Percentiles rank a stretch among this genome's conserved stretches.
Evolutionary conservation across 2,329 filamentous ascomycete genomes (phyloP).

Genomic region (Calonectria leucothoes): DNA sequence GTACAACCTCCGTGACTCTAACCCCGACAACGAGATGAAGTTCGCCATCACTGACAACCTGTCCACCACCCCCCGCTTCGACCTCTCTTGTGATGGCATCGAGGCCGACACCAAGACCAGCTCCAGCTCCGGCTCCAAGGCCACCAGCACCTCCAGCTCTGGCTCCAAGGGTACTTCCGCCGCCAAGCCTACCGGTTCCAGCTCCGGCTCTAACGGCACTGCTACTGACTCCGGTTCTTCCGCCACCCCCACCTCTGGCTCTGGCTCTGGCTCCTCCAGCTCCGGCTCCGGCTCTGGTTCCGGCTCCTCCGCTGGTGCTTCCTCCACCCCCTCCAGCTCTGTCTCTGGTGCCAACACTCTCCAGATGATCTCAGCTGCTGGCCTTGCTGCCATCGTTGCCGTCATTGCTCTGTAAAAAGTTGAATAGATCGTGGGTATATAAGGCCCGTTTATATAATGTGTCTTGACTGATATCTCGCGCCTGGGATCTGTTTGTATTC

Average conservation of each 20-base stretch:
- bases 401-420: constrained; percentile 39
- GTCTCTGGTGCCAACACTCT: constrained; percentile 32
- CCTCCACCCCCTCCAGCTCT: constrained; percentile 30
- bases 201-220: constrained; percentile 20
- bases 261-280: constrained; percentile 18
- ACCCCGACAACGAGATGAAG: constrained; percentile 69
- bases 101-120: constrained; percentile 25
- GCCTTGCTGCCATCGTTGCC: constrained; percentile 35
- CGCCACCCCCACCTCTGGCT: constrained; percentile 3
- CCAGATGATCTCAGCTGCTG: constrained; percentile 30
- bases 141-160: constrained; percentile 7
- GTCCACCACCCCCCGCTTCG: constrained; percentile 61
- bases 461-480: constrained; percentile 39
- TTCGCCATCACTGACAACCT: constrained; percentile 68
- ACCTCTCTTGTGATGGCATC: constrained; percentile 60
- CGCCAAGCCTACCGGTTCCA: constrained; percentile 9
- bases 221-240: constrained; percentile 22
- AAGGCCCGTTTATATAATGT: constrained; percentile 36
- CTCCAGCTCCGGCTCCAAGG: constrained; percentile 24
- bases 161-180: neutral
- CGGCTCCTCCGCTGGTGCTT: constrained; percentile 1
- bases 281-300: constrained; percentile 13
- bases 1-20: constrained; percentile 72
- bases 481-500: constrained; percentile 44
- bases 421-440: constrained; percentile 38